These are phyloP conservation scores for Nitzschia sp. DNA, from an alignment of 108 stramenopile species.

Conservation along the genomic window DNA sequence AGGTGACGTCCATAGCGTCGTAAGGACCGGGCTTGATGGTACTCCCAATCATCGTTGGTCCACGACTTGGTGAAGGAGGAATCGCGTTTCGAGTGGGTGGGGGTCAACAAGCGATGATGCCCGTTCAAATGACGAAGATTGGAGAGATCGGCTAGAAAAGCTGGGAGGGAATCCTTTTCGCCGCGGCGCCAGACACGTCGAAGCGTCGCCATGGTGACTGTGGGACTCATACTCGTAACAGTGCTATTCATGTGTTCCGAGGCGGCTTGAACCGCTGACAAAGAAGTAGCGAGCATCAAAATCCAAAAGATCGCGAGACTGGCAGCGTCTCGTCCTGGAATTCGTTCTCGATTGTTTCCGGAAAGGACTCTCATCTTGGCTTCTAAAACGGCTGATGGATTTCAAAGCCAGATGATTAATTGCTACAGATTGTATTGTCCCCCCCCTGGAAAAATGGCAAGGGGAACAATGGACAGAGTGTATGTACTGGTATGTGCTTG, in stretches of 20 bases:
- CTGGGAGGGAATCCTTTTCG: constrained; percentile 4
- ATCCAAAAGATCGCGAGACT: too few species aligned
- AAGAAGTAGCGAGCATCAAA: too few species aligned
- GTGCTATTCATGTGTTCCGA: not conserved
- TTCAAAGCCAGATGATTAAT: too few species aligned
- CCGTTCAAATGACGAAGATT: constrained; percentile 5
- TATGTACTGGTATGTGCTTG: too few species aligned
- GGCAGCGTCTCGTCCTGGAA: too few species aligned
- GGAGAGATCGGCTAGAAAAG: constrained; percentile 19
- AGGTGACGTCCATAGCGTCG: constrained; percentile 29
- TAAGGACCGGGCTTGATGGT: constrained; percentile 16
- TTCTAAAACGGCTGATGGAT: too few species aligned
- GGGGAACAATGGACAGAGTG: too few species aligned
- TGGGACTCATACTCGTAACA: not conserved
- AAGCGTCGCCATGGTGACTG: not conserved
- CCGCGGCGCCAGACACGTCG: constrained; percentile 1
- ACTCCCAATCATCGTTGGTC: constrained; percentile 38
- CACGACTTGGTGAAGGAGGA: constrained; percentile 37
- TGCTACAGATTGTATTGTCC: too few species aligned
- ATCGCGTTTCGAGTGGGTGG: constrained; percentile 11
- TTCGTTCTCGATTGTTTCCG: too few species aligned
- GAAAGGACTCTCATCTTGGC: too few species aligned
- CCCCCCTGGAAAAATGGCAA: too few species aligned
- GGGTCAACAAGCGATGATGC: constrained; percentile 1
- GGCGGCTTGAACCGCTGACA: not conserved